Percentiles rank a stretch among this genome's conserved stretches.
Conservation (phyloP, 1,139 yeast genomes). For the Geotrichum citri-aurantii region DNA sequence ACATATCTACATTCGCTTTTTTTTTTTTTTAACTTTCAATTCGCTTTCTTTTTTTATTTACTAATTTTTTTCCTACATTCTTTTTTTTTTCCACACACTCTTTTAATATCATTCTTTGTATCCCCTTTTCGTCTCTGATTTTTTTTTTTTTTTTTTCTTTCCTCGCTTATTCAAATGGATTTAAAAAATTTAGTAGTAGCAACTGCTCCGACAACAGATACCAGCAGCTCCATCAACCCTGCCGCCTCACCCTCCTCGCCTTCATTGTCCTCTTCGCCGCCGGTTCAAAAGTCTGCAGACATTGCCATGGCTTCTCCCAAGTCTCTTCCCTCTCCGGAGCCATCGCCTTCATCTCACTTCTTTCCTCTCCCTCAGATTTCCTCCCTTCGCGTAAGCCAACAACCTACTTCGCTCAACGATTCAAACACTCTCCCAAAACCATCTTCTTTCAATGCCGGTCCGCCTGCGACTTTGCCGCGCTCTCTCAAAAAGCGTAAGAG, state of each 20-base stretch:
- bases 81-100: background rate
- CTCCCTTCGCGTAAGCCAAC: slow-evolving; percentile 5
- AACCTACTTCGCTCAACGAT: background rate
- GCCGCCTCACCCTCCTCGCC: slow-evolving; percentile 6
- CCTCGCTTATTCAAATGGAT: slow-evolving; percentile 8
- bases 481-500: slow-evolving; percentile 12
- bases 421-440: slow-evolving; percentile 2
- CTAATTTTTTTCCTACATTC: background rate
- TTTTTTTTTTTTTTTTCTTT: background rate
- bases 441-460: background rate
- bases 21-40: background rate
- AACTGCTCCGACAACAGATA: slow-evolving; percentile 3
- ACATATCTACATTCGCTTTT: background rate
- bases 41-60: background rate
- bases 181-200: slow-evolving; percentile 14
- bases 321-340: slow-evolving; percentile 18
- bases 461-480: slow-evolving; percentile 6
- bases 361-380: slow-evolving; percentile 13
- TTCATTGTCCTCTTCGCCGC: slow-evolving; percentile 1
- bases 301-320: slow-evolving; percentile 4
- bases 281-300: background rate
- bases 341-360: slow-evolving; percentile 17
- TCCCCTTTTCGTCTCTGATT: background rate
- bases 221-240: background rate
- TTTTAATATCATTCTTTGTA: background rate